phyloP scores from a whole-genome alignment of 2,329 filamentous ascomycete species.

The Fonsecaea monophora region DNA sequence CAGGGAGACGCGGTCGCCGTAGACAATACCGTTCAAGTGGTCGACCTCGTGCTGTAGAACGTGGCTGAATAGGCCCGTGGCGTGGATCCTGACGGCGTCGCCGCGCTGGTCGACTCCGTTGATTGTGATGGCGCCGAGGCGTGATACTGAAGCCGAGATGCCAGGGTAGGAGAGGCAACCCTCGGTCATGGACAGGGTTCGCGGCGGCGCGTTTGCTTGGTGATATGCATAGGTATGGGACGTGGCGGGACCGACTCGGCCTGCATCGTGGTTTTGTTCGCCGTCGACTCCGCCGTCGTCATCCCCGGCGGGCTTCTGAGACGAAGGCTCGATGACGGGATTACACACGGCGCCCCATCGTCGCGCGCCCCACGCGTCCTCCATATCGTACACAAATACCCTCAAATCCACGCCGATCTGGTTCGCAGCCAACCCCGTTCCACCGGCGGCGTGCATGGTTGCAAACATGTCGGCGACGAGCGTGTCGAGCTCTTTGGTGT shows the following conservation, averaged over 20 bases:
- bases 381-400: conserved; percentile 16
- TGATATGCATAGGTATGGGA: neutral
- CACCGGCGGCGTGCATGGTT: conserved; percentile 18
- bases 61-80: neutral
- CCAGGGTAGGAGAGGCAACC: conserved; percentile 19
- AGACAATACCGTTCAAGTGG: conserved; percentile 17
- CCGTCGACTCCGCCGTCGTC: neutral
- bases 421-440: conserved; percentile 11
- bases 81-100: conserved; percentile 4
- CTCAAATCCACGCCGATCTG: conserved; percentile 19
- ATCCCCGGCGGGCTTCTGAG: neutral
- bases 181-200: conserved; percentile 1
- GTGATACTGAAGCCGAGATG: neutral
- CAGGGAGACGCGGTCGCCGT: conserved; percentile 9
- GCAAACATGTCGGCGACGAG: conserved; percentile 21
- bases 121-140: conserved; percentile 6
- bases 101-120: conserved; percentile 8
- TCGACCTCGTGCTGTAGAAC: conserved; percentile 19
- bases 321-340: conserved; percentile 5
- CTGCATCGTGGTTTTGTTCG: neutral
- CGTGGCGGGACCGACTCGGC: too few species aligned
- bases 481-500: conserved; percentile 1
- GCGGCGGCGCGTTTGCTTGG: neutral
- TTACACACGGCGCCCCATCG: conserved; percentile 16
- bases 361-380: neutral